Conservation (phyloP, 495 filamentous ascomycete species). For the Pseudoneurospora amorphoporcata region DNA sequence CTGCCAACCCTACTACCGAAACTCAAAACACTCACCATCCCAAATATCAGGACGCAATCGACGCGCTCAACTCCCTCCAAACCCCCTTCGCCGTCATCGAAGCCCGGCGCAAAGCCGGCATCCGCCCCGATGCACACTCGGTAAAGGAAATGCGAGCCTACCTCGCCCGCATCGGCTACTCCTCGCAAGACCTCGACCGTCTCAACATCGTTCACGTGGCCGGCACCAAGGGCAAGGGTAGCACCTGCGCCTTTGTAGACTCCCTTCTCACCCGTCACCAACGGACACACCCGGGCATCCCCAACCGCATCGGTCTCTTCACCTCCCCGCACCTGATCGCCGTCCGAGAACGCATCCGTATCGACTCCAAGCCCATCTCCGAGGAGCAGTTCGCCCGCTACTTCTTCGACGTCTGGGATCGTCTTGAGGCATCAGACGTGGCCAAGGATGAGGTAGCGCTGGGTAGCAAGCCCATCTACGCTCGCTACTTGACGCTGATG, state of each 20-base stretch:
- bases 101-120: conserved; percentile 57
- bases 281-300: conserved; percentile 15
- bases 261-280: conserved; percentile 40
- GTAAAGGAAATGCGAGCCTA: conserved; percentile 71
- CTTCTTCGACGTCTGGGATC: conserved; percentile 87
- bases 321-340: conserved; percentile 83
- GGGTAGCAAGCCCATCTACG: conserved; percentile 66
- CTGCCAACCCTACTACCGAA: neutral
- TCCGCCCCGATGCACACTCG: conserved; percentile 53
- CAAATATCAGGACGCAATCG: conserved; percentile 58
- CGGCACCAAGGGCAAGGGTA: conserved; percentile 91
- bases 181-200: conserved; percentile 59
- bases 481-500: conserved; percentile 83
- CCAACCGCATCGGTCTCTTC: conserved; percentile 64
- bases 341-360: conserved; percentile 80
- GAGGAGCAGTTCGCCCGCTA: conserved; percentile 68
- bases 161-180: conserved; percentile 65
- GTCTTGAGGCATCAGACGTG: conserved; percentile 38
- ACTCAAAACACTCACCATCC: neutral
- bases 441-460: conserved; percentile 22
- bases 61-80: conserved; percentile 81
- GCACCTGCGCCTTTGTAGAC: conserved; percentile 58
- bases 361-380: conserved; percentile 65
- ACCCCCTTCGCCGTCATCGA: conserved; percentile 74
- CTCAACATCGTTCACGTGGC: conserved; percentile 77